Percentiles rank a stretch among this genome's conserved stretches.
phyloP scores from a whole-genome alignment of 805 yeast genomes.

The Lipomyces sp. region DNA sequence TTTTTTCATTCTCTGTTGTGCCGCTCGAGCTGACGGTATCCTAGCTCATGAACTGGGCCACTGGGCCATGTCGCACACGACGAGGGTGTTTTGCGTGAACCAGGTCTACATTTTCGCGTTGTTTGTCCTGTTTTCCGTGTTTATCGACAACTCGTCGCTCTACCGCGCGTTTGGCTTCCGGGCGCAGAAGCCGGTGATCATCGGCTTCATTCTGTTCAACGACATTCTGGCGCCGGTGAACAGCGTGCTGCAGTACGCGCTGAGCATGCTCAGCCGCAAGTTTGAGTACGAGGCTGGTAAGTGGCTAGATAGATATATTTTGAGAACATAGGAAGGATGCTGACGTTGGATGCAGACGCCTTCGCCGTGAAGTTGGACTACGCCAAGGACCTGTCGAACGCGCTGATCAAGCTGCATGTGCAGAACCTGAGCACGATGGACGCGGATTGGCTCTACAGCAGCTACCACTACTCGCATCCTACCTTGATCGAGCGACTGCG shows the following conservation, averaged over 20 bases:
- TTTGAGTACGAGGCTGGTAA: slow-evolving; percentile 93
- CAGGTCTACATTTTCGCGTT: slow-evolving; percentile 63
- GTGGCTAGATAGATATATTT: slow-evolving; percentile 39
- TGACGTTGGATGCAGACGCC: slow-evolving; percentile 18
- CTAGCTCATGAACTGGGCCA: slow-evolving; percentile 98
- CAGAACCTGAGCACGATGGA: slow-evolving; percentile 83
- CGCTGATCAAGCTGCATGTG: slow-evolving; percentile 71
- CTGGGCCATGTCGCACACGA: slow-evolving; percentile 87
- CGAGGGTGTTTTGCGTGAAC: slow-evolving; percentile 64
- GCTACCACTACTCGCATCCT: slow-evolving; percentile 90
- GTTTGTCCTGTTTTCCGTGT: slow-evolving; percentile 73
- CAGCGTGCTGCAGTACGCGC: slow-evolving; percentile 59
- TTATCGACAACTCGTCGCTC: slow-evolving; percentile 73
- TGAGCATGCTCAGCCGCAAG: slow-evolving; percentile 72
- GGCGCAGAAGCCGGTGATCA: slow-evolving; percentile 62
- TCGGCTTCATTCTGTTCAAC: slow-evolving; percentile 77
- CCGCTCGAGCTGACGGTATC: not conserved
- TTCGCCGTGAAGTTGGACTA: slow-evolving; percentile 71
- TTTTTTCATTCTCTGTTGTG: not conserved
- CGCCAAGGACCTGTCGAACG: slow-evolving; percentile 60
- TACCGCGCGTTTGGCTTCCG: slow-evolving; percentile 76
- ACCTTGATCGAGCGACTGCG: slow-evolving; percentile 81
- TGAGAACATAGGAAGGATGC: no score
- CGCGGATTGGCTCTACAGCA: slow-evolving; percentile 85
- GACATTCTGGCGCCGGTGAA: slow-evolving; percentile 79